These are phyloP conservation scores for Penicillium sp. DNA, from an alignment of 2,329 filamentous ascomycete species.

Conservation along the genomic window DNA sequence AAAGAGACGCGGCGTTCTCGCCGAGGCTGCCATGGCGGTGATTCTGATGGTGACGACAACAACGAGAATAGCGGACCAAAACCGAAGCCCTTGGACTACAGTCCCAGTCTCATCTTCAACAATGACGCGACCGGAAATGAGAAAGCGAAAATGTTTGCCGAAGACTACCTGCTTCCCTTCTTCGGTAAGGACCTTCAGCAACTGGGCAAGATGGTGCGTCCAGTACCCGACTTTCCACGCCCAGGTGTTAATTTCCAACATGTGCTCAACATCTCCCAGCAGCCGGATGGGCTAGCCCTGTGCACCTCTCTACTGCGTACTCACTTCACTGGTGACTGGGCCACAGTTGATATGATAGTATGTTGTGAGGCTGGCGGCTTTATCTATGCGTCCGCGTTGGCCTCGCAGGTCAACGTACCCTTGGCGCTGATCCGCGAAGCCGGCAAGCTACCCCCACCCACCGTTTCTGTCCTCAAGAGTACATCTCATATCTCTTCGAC, in stretches of 20 bases:
- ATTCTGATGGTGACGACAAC: background rate
- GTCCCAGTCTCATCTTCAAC: slow-evolving; percentile 51
- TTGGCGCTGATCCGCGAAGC: slow-evolving; percentile 55
- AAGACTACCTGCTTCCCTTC: slow-evolving; percentile 47
- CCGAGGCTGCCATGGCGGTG: background rate
- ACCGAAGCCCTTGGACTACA: slow-evolving; percentile 27
- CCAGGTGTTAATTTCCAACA: slow-evolving; percentile 57
- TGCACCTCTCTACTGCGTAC: slow-evolving; percentile 53
- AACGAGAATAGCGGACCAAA: background rate
- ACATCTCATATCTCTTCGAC: slow-evolving; percentile 56
- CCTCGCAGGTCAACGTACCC: slow-evolving; percentile 42
- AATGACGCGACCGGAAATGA: slow-evolving; percentile 51
- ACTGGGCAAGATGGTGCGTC: slow-evolving; percentile 53
- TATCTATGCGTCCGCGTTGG: slow-evolving; percentile 56
- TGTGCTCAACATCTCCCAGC: slow-evolving; percentile 57
- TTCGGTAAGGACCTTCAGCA: slow-evolving; percentile 48
- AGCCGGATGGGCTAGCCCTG: slow-evolving; percentile 51
- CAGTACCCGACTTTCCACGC: slow-evolving; percentile 53
- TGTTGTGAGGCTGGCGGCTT: slow-evolving; percentile 61
- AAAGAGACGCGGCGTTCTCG: slow-evolving; percentile 34
- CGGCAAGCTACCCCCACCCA: slow-evolving; percentile 61
- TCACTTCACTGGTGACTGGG: slow-evolving; percentile 52
- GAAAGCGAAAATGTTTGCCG: slow-evolving; percentile 44
- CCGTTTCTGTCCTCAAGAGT: slow-evolving; percentile 49
- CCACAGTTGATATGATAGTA: slow-evolving; percentile 47